A percentile compares a stretch with the other conserved stretches of the same genome.
phyloP scores from a whole-genome alignment of 75 land plant species.

The Adiantum capillusveneris region DNA sequence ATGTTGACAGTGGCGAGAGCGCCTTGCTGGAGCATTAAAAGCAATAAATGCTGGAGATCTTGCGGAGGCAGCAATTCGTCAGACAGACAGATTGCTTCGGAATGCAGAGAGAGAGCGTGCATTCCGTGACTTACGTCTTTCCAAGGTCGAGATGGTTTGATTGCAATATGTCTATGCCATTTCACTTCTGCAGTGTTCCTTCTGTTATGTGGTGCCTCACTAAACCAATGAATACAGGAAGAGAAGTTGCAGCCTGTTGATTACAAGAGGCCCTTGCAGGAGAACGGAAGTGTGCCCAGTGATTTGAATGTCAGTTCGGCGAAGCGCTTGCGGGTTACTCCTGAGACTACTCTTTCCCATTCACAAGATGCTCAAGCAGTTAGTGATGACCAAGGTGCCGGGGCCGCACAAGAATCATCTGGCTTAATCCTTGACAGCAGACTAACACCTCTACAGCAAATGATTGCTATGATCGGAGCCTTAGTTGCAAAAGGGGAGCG shows the following conservation, averaged over 20 bases:
- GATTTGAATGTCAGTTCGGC: neutral
- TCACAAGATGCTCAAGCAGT: too few relatives aligned
- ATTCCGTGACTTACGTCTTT: conserved; percentile 39
- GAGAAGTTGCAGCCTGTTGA: conserved; percentile 5
- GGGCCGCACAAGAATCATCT: conserved; percentile 26
- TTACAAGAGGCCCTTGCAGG: conserved; percentile 24
- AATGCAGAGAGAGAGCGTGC: conserved; percentile 36
- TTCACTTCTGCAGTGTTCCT: neutral
- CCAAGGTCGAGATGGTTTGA: conserved; percentile 16
- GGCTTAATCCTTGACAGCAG: conserved; percentile 30
- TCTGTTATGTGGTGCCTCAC: too few relatives aligned
- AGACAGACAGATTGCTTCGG: conserved; percentile 40
- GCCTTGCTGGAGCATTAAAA: conserved; percentile 51
- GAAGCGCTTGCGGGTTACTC: neutral
- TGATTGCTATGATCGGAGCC: conserved; percentile 81
- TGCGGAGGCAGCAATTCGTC: conserved; percentile 33
- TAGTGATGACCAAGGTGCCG: conserved; percentile 6
- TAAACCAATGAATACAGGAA: conserved; percentile 8
- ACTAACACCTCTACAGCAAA: conserved; percentile 63
- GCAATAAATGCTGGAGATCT: conserved; percentile 59
- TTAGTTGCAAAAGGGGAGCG: conserved; percentile 93
- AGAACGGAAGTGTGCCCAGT: conserved; percentile 16
- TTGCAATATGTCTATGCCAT: neutral
- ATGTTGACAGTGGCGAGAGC: conserved; percentile 78
- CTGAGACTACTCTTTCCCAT: too few relatives aligned